phyloP scores from a whole-genome alignment of 495 filamentous ascomycete species.

The Hypomontagnella submonticulosa region DNA sequence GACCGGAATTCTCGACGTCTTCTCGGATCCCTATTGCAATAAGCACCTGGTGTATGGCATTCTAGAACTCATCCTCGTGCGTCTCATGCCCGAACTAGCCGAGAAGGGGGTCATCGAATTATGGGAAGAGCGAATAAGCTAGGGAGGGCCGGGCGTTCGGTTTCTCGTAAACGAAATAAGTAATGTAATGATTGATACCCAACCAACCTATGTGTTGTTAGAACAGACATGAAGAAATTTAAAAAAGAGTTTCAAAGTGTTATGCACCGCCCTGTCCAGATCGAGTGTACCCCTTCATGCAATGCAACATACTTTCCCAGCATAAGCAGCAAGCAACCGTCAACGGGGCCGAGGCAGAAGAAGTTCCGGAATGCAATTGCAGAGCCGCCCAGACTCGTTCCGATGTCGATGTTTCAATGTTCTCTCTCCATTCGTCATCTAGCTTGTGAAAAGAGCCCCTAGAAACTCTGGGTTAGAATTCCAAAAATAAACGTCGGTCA shows the following conservation, averaged over 20 bases:
- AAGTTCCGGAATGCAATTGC: constrained; percentile 33
- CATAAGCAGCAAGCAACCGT: constrained; percentile 30
- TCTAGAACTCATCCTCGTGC: constrained; percentile 79
- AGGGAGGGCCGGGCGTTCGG: constrained; percentile 39
- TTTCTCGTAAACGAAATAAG: constrained; percentile 41
- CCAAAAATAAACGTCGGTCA: constrained; percentile 39
- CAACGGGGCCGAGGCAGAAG: constrained; percentile 34
- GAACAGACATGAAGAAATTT: constrained; percentile 26
- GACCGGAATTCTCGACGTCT: constrained; percentile 71
- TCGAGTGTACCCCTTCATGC: constrained; percentile 37
- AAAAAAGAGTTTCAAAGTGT: constrained; percentile 38
- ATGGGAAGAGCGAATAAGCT: constrained; percentile 74
- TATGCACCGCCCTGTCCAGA: constrained; percentile 44
- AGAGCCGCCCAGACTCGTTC: constrained; percentile 35
- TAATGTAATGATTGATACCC: constrained; percentile 47
- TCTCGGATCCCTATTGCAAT: constrained; percentile 86
- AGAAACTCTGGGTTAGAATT: constrained; percentile 13
- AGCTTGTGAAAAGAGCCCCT: constrained; percentile 25
- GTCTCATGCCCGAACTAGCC: constrained; percentile 84
- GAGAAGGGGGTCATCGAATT: constrained; percentile 77
- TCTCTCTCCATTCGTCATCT: not conserved
- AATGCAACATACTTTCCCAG: constrained; percentile 39
- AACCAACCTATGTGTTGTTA: constrained; percentile 32
- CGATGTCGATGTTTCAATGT: constrained; percentile 21
- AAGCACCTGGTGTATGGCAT: constrained; percentile 85